Percentiles rank a stretch among this genome's conserved stretches.
Evolutionary conservation across 495 filamentous ascomycete species (phyloP).

Genomic region (Lophium mytilinum): DNA sequence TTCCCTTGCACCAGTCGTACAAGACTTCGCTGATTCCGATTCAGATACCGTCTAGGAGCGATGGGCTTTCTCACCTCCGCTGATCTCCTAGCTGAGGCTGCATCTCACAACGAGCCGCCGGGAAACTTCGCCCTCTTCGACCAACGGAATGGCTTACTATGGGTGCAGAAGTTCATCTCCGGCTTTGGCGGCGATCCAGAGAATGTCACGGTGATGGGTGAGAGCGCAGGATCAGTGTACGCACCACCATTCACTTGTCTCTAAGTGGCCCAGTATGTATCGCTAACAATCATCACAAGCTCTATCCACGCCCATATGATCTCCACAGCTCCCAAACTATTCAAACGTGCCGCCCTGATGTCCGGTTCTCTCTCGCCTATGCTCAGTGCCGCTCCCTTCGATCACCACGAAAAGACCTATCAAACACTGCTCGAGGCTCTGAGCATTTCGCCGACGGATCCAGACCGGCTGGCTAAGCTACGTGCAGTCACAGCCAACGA

Average conservation of each 20-base stretch:
- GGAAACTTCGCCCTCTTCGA: constrained; percentile 6
- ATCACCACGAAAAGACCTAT: not conserved
- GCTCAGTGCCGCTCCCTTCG: not conserved
- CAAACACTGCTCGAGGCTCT: not conserved
- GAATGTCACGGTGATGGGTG: constrained; percentile 9
- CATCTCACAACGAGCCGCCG: no score
- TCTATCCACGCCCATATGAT: constrained; percentile 16
- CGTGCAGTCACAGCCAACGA: not conserved
- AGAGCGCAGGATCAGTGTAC: constrained; percentile 8
- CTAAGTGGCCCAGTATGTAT: no score
- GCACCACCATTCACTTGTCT: no score
- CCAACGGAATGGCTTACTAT: constrained; percentile 12
- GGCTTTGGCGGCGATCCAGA: constrained; percentile 9
- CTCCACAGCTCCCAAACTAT: constrained; percentile 1
- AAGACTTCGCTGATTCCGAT: no score
- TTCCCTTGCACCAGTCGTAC: no score
- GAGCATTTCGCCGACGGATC: not conserved
- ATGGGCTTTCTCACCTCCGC: constrained; percentile 8
- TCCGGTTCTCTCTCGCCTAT: constrained; percentile 5
- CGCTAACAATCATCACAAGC: no score
- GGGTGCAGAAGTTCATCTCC: constrained; percentile 12
- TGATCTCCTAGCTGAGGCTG: not conserved
- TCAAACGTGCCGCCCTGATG: constrained; percentile 7
- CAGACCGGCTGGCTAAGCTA: not conserved
- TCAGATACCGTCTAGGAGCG: constrained; percentile 10